Conservation (phyloP, 2,329 filamentous ascomycete species). For the Fusarium sp. region DNA sequence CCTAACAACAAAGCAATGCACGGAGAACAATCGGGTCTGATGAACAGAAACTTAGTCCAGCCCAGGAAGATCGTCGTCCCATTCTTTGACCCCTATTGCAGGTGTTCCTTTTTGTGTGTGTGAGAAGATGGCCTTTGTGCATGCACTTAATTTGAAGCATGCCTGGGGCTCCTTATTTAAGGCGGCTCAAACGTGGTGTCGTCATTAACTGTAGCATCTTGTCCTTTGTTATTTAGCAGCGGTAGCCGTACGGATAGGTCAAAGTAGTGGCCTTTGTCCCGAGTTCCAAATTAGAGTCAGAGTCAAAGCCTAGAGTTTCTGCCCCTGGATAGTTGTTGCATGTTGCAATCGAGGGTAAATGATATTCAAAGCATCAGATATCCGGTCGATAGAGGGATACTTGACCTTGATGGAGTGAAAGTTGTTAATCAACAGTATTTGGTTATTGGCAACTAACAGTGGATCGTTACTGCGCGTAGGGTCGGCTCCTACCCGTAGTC, state of each 20-base stretch:
- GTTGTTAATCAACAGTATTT: slow-evolving; percentile 12
- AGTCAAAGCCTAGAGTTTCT: slow-evolving; percentile 4
- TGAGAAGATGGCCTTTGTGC: slow-evolving; percentile 8
- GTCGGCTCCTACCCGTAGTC: neutral
- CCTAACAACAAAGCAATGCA: slow-evolving; percentile 32
- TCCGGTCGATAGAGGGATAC: slow-evolving; percentile 21
- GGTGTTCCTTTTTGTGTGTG: neutral
- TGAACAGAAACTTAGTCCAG: slow-evolving; percentile 14
- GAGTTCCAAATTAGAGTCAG: neutral
- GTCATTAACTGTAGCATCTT: slow-evolving; percentile 23
- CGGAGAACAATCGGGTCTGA: slow-evolving; percentile 30
- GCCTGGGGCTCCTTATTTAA: neutral
- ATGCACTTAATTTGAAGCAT: slow-evolving; percentile 2
- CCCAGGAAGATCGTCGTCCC: slow-evolving; percentile 12
- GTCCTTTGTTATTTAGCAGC: neutral
- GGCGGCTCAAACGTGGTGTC: slow-evolving; percentile 19
- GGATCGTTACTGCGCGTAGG: slow-evolving; percentile 10
- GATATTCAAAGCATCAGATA: slow-evolving; percentile 11
- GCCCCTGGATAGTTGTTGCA: slow-evolving; percentile 14
- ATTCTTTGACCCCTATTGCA: slow-evolving; percentile 30
- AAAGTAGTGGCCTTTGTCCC: slow-evolving; percentile 9
- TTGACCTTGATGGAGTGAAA: neutral
- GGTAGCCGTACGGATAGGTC: neutral
- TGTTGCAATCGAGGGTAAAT: neutral
- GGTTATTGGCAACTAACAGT: slow-evolving; percentile 30